Evolutionary conservation across 495 filamentous ascomycete genomes (phyloP).

Genomic region (Tuber calosporum): DNA sequence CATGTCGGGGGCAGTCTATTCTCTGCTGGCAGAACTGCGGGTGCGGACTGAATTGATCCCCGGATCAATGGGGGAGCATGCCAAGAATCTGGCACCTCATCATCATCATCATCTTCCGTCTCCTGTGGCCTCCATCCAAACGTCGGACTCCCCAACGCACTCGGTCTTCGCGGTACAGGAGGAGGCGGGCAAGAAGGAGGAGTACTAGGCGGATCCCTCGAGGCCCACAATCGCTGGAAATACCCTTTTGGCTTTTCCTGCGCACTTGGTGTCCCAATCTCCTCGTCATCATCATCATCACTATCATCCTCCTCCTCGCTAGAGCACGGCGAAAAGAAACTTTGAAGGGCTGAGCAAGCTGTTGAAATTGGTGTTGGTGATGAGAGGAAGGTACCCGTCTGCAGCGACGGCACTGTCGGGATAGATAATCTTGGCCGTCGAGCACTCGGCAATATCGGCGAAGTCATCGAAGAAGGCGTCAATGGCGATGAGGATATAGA

Average conservation of each 20-base stretch:
- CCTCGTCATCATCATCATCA: not conserved
- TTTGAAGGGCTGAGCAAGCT: slow-evolving; percentile 10
- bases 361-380: slow-evolving; percentile 9
- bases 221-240: slow-evolving; percentile 29
- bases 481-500: slow-evolving; percentile 11
- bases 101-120: not conserved
- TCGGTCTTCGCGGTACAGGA: slow-evolving; percentile 7
- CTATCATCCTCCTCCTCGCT: slow-evolving; percentile 12
- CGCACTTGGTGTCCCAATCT: slow-evolving; percentile 8
- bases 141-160: slow-evolving; percentile 4
- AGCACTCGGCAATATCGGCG: not conserved
- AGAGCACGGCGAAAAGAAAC: slow-evolving; percentile 29
- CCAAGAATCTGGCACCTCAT: not conserved
- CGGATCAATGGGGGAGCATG: not conserved
- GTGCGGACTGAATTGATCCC: not conserved
- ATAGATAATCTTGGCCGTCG: slow-evolving; percentile 6
- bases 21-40: not conserved
- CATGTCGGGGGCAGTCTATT: not conserved
- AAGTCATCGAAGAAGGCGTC: not conserved
- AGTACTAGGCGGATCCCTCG: slow-evolving; percentile 11
- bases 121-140: not conserved
- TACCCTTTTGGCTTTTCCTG: slow-evolving; percentile 10
- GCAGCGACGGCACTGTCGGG: slow-evolving; percentile 2
- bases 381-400: slow-evolving; percentile 5
- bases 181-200: slow-evolving; percentile 17